Conservation (phyloP, 192 early-diverging fungal species). For the Helicostylum pulchrum region DNA sequence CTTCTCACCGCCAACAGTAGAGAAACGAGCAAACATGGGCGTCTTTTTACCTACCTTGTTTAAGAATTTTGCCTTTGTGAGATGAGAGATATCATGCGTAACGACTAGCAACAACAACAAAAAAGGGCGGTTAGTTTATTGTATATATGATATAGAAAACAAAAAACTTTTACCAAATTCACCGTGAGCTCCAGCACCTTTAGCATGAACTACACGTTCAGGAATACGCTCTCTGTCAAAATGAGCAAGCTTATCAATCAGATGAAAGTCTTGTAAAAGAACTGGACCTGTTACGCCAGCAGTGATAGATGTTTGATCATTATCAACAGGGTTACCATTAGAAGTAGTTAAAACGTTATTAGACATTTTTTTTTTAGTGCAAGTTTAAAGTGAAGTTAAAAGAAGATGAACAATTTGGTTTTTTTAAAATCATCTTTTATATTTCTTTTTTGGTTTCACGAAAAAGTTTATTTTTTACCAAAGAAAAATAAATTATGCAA, state of each 20-base stretch:
- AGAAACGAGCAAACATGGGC: slow-evolving; percentile 78
- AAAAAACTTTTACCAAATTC: too few relatives aligned
- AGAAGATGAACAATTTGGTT: too few relatives aligned
- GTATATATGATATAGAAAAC: too few relatives aligned
- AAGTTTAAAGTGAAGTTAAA: neutral
- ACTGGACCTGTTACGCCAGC: slow-evolving; percentile 66
- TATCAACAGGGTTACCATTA: slow-evolving; percentile 68
- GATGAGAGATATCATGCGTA: slow-evolving; percentile 62
- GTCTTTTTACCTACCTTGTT: slow-evolving; percentile 70
- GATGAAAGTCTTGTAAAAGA: slow-evolving; percentile 69
- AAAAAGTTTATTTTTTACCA: too few relatives aligned
- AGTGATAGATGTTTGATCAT: slow-evolving; percentile 71
- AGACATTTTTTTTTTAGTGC: slow-evolving; percentile 21
- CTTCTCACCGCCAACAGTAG: slow-evolving; percentile 72
- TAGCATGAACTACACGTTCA: slow-evolving; percentile 85
- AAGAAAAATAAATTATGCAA: too few relatives aligned
- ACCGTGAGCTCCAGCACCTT: slow-evolving; percentile 81
- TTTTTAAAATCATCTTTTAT: too few relatives aligned
- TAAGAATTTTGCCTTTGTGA: slow-evolving; percentile 76
- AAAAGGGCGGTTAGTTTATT: neutral
- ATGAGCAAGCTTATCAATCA: slow-evolving; percentile 77
- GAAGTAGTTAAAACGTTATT: slow-evolving; percentile 36
- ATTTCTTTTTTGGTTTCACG: too few relatives aligned
- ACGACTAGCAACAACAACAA: slow-evolving; percentile 50
- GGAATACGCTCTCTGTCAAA: slow-evolving; percentile 86